Percentiles rank a stretch among this genome's conserved stretches.
These are phyloP conservation scores for Scutellaria baicalensis DNA, from an alignment of 257 asterid species.

Conservation along the genomic window DNA sequence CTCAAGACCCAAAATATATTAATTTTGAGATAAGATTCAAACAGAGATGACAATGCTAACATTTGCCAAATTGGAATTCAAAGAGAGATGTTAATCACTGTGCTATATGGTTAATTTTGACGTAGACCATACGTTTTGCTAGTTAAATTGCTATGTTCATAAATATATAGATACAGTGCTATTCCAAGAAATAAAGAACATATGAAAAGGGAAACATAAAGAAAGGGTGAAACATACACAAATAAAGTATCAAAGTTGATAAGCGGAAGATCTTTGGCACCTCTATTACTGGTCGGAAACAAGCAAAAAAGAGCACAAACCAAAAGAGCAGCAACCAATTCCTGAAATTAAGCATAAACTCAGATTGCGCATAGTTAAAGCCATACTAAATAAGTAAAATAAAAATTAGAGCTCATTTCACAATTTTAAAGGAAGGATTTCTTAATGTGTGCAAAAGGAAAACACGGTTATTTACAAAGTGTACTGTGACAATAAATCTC, in stretches of 20 bases:
- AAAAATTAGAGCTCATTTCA: constrained; percentile 7
- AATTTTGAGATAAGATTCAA: too few relatives aligned
- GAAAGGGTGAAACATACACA: constrained; percentile 52
- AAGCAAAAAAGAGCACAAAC: constrained; percentile 82
- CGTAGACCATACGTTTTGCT: not conserved
- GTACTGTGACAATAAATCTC: not conserved
- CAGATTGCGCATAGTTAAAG: constrained; percentile 6
- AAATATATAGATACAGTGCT: not conserved
- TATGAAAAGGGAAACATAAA: not conserved
- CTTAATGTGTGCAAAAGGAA: not conserved
- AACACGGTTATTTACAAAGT: not conserved
- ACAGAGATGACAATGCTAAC: too few relatives aligned
- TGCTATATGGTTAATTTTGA: too few relatives aligned
- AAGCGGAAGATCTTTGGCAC: constrained; percentile 57
- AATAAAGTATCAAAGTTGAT: constrained; percentile 79
- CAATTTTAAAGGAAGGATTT: not conserved
- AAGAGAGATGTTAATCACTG: too few relatives aligned
- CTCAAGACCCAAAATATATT: too few relatives aligned
- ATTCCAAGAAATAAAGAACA: not conserved
- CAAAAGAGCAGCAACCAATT: constrained; percentile 78
- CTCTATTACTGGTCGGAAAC: constrained; percentile 65
- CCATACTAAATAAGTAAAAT: not conserved
- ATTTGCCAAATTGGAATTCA: too few relatives aligned
- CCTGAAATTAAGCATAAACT: constrained; percentile 46
- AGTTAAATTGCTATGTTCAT: not conserved